Base-by-base conservation (phyloP, 2,329 filamentous ascomycete species). In the Colletotrichum cordylinicola region DNA sequence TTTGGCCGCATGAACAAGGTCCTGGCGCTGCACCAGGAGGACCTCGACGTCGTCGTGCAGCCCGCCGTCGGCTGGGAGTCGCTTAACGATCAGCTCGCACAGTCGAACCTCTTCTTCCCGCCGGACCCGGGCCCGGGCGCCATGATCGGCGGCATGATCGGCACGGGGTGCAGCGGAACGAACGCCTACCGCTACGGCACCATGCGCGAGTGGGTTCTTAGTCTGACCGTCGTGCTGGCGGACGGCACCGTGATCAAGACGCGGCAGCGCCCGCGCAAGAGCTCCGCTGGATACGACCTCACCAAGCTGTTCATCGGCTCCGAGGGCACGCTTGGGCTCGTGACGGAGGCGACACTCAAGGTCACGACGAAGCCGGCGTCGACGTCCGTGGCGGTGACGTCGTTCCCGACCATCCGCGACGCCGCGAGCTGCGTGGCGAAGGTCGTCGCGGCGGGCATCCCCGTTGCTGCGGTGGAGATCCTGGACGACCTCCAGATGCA, bases 141-240 rank as follows among this genome's bases (percentile, higher is more conserved):
- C 77, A 95, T 95, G 93, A 98, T 98, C 80, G 96, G 96, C 73
- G 96, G 96, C 71, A 96, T 96, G 94, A 91, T 96, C 39, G 94
- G 93, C 27, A 96, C 94, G 4, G 90, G 90, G 43, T 91, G 90
- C 86, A 91, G 89, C 81, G 96, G 96, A 75, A 98, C 96, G 16
- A 98, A 98, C 83, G 93, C 96, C 18, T 98, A 98, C 86, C 91
- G 96, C 74, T 98, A 98, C 83, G 96, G 96, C 77, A 98, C 96
- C 3, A 98, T 98, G 95, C 93, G 95, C 77, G 96, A 98, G 82
- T 98, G 96, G 96, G 96, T 98, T 15, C 86, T 98, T 27, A 94
- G 91, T 70, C 86, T 98, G 79, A 98, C 96, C 0, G 95, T 98
- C 6, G 96, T 98, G 13, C 89, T 98, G 80, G 96, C 96, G 21